A percentile compares a stretch with the other conserved stretches of the same genome.
Evolutionary conservation across 176 grass and related monocot genomes (phyloP).

Genomic region (Aegilops longissima): DNA sequence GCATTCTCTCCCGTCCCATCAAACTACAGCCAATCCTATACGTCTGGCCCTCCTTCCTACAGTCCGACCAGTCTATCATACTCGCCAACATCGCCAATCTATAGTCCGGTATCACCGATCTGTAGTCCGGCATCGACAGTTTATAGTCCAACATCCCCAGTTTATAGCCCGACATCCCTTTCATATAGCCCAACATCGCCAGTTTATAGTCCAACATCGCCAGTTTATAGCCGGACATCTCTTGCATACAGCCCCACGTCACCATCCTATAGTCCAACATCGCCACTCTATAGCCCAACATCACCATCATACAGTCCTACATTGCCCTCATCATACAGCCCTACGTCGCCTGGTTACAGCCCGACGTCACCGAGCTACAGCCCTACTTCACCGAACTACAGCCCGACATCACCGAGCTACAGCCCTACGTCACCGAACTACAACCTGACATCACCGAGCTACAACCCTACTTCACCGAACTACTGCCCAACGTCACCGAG

Average conservation of each 20-base stretch:
- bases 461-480: slow-evolving; percentile 67
- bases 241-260: slow-evolving; percentile 63
- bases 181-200: slow-evolving; percentile 59
- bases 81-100: slow-evolving; percentile 58
- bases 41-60: slow-evolving; percentile 53
- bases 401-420: slow-evolving; percentile 72
- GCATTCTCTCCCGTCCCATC: slow-evolving; percentile 77
- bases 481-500: slow-evolving; percentile 69
- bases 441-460: slow-evolving; percentile 71
- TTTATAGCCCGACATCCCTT: slow-evolving; percentile 61
- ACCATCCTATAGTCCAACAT: slow-evolving; percentile 56
- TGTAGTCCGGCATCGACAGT: slow-evolving; percentile 50
- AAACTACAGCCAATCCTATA: slow-evolving; percentile 74
- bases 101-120: slow-evolving; percentile 54
- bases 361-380: slow-evolving; percentile 71
- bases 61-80: slow-evolving; percentile 68
- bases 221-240: slow-evolving; percentile 55
- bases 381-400: slow-evolving; percentile 61
- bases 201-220: slow-evolving; percentile 52
- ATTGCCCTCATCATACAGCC: slow-evolving; percentile 54
- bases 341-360: slow-evolving; percentile 56
- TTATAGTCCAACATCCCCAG: slow-evolving; percentile 61
- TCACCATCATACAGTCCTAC: slow-evolving; percentile 64
- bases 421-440: slow-evolving; percentile 58
- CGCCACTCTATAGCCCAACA: slow-evolving; percentile 46